Evolutionary conservation across 1,284 basidiomycete species (phyloP).

Genomic region (Ganoderma resinaceum): DNA sequence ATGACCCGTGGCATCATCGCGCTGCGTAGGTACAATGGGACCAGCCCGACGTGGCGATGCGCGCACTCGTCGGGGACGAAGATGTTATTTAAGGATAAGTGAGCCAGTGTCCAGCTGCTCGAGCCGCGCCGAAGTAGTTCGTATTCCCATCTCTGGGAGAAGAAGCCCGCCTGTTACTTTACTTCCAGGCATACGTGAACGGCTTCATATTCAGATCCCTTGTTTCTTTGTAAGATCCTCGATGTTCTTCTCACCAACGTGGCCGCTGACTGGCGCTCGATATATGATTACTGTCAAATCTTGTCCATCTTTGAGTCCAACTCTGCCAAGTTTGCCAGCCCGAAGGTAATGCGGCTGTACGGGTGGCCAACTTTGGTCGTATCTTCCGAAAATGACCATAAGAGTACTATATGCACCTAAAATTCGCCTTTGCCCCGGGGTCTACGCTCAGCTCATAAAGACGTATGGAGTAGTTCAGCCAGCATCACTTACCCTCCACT

Average conservation of each 20-base stretch:
- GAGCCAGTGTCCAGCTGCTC: no score
- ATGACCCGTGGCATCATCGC: no score
- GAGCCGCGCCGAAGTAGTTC: background rate
- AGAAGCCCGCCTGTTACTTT: background rate
- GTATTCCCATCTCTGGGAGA: background rate
- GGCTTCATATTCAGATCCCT: background rate
- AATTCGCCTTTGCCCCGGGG: no score
- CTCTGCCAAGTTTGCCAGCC: background rate
- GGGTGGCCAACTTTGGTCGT: no score
- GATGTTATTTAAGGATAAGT: background rate
- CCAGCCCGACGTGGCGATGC: slow-evolving; percentile 11
- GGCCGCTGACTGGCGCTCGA: background rate
- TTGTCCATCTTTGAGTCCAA: background rate
- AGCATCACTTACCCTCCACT: background rate
- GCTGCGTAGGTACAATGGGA: slow-evolving; percentile 22
- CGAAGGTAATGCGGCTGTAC: background rate
- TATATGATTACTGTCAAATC: background rate
- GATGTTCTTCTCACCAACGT: background rate
- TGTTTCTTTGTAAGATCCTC: background rate
- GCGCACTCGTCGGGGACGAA: slow-evolving; percentile 10
- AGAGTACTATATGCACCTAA: no score
- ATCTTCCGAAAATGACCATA: no score
- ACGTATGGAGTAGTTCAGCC: background rate
- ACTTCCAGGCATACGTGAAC: background rate
- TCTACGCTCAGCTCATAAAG: no score